Evolutionary conservation across 805 yeast genomes (phyloP).

Genomic region (Kregervanrija delftensis): DNA sequence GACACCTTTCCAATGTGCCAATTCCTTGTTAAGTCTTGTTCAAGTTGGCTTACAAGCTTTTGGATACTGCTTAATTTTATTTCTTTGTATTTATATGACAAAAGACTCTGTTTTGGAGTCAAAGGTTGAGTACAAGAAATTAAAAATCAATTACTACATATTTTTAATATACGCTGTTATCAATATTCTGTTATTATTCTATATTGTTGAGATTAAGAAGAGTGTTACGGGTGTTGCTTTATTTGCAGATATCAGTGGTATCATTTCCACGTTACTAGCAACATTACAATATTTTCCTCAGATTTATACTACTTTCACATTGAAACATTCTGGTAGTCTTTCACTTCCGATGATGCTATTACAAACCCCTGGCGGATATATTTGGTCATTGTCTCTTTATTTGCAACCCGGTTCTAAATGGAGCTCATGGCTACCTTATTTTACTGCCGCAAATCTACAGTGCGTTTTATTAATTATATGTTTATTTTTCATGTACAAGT

Average conservation of each 20-base stretch:
- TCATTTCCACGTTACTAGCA: conserved; percentile 57
- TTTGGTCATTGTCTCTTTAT: conserved; percentile 70
- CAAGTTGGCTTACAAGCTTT: conserved; percentile 61
- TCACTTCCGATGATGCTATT: conserved; percentile 76
- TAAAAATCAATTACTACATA: conserved; percentile 34
- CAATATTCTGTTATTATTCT: conserved; percentile 29
- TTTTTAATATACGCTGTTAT: conserved; percentile 33
- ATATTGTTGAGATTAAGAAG: conserved; percentile 17
- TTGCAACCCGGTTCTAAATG: conserved; percentile 71
- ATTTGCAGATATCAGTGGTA: conserved; percentile 56
- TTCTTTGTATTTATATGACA: conserved; percentile 46
- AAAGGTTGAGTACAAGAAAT: conserved; percentile 34
- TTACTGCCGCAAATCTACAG: conserved; percentile 66
- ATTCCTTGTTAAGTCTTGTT: conserved; percentile 56
- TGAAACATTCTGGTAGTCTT: conserved; percentile 75
- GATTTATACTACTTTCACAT: conserved; percentile 55
- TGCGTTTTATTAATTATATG: conserved; percentile 57
- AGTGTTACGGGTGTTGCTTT: conserved; percentile 17
- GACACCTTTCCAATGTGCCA: conserved; percentile 50
- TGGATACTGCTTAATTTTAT: conserved; percentile 51
- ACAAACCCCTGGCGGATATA: conserved; percentile 84
- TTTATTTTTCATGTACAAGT: conserved; percentile 35
- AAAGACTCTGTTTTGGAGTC: conserved; percentile 40
- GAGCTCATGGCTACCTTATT: conserved; percentile 82
- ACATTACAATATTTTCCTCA: conserved; percentile 77